phyloP scores from a whole-genome alignment of 31 red algal genomes.

The Odonthalia washingtoniensis region DNA sequence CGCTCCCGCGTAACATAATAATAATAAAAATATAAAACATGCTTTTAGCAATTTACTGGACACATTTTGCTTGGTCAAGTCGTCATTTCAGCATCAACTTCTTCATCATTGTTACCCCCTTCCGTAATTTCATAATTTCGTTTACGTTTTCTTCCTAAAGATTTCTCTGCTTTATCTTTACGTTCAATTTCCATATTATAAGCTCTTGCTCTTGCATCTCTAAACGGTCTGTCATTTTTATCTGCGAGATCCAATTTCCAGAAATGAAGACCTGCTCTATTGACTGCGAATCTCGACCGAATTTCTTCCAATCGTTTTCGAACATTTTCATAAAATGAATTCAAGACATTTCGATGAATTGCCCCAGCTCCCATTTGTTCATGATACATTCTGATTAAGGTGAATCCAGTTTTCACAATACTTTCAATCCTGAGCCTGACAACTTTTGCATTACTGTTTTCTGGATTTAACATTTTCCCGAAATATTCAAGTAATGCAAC shows the following conservation, averaged over 20 bases:
- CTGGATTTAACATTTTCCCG: constrained; percentile 36
- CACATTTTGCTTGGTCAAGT: too few relatives aligned
- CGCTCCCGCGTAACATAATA: too few relatives aligned
- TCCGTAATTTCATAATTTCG: neutral
- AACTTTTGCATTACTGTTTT: neutral
- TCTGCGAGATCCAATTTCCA: constrained; percentile 73
- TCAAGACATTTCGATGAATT: constrained; percentile 52
- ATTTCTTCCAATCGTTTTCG: constrained; percentile 24
- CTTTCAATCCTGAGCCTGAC: constrained; percentile 57
- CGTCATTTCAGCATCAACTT: too few relatives aligned
- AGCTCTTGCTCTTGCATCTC: constrained; percentile 66
- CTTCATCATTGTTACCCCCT: neutral
- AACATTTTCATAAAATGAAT: constrained; percentile 52
- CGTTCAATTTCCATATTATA: constrained; percentile 43
- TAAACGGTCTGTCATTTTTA: constrained; percentile 75
- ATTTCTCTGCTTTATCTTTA: neutral
- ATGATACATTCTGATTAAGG: constrained; percentile 71
- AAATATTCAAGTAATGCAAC: constrained; percentile 59
- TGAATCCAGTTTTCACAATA: constrained; percentile 45
- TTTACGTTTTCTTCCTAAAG: neutral
- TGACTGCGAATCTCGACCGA: constrained; percentile 53
- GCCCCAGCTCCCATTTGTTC: constrained; percentile 75
- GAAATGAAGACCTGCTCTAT: constrained; percentile 56
- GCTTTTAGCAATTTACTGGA: too few relatives aligned
- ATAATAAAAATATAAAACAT: too few relatives aligned